Conservation (phyloP, 1,139 yeast species). For the Lodderomyces theae region DNA sequence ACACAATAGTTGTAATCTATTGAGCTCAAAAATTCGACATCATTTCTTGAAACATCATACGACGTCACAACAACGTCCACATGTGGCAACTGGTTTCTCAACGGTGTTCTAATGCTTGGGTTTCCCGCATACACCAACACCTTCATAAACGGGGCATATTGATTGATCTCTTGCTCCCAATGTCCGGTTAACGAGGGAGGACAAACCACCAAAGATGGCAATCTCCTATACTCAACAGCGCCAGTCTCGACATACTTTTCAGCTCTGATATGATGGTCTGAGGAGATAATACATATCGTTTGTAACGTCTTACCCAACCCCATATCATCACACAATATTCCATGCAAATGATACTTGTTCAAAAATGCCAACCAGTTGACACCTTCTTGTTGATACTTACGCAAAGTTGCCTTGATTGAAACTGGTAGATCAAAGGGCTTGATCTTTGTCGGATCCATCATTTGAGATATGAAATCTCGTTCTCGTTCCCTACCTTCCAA, state of each 20-base stretch:
- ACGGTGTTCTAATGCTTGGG: constrained; percentile 66
- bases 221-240: constrained; percentile 64
- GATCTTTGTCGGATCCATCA: constrained; percentile 97
- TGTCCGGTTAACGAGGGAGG: constrained; percentile 98
- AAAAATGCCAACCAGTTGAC: constrained; percentile 97
- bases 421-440: constrained; percentile 87
- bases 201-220: constrained; percentile 86
- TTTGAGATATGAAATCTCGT: constrained; percentile 91
- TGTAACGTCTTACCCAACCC: constrained; percentile 97
- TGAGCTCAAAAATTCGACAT: constrained; percentile 58
- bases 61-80: constrained; percentile 90
- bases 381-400: constrained; percentile 97
- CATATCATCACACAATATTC: constrained; percentile 98
- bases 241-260: constrained; percentile 62
- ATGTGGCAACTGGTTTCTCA: constrained; percentile 51
- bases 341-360: constrained; percentile 93
- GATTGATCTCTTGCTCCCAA: constrained; percentile 94
- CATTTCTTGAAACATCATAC: constrained; percentile 94
- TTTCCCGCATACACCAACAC: constrained; percentile 90
- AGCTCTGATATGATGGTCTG: constrained; percentile 86
- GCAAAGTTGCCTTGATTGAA: constrained; percentile 84
- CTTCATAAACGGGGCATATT: constrained; percentile 84
- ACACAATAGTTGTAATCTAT: constrained; percentile 91
- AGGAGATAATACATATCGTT: constrained; percentile 93
- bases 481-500: constrained; percentile 89